Evolutionary conservation across 768 basidiomycete species (phyloP).

Genomic region (Pulveroboletus sp.): DNA sequence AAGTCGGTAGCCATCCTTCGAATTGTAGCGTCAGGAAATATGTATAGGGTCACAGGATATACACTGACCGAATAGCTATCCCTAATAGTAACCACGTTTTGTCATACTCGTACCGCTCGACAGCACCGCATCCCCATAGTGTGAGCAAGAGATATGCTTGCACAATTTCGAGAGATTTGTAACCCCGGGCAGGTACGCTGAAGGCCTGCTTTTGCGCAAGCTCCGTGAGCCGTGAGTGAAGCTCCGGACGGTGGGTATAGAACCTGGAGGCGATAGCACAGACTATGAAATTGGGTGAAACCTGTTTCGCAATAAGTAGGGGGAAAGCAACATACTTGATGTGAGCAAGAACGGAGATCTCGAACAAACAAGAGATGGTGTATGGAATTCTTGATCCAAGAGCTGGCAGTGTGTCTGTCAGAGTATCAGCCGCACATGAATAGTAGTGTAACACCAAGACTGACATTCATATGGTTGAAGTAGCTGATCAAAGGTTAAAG

Average conservation of each 20-base stretch:
- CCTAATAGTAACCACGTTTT: conserved; percentile 88
- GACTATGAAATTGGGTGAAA: conserved; percentile 44
- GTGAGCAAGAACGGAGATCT: conserved; percentile 94
- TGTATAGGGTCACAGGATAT: background rate
- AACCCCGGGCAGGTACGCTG: conserved; percentile 76
- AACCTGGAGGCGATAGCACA: conserved; percentile 94
- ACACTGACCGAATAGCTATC: conserved; percentile 70
- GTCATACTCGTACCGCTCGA: conserved; percentile 95
- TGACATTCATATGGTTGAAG: conserved; percentile 71
- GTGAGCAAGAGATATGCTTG: conserved; percentile 90
- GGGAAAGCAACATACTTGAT: conserved; percentile 55
- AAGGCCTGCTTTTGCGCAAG: conserved; percentile 87
- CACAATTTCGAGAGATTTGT: conserved; percentile 92
- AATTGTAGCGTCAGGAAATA: conserved; percentile 9
- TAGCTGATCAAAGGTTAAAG: conserved; percentile 40
- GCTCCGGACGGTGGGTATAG: conserved; percentile 74
- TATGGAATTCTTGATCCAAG: conserved; percentile 86
- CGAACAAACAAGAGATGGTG: conserved; percentile 88
- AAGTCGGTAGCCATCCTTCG: conserved; percentile 91
- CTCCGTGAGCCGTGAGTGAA: conserved; percentile 74
- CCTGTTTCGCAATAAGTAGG: background rate
- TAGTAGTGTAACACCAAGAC: conserved; percentile 24
- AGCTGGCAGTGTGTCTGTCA: conserved; percentile 72
- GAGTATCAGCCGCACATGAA: conserved; percentile 6
- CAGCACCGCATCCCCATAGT: conserved; percentile 90